Evolutionary conservation across 2,329 filamentous ascomycete species (phyloP), one percentile per base, ranked within the genome.

Genomic region (Xylariomycetidae sp.): DNA sequence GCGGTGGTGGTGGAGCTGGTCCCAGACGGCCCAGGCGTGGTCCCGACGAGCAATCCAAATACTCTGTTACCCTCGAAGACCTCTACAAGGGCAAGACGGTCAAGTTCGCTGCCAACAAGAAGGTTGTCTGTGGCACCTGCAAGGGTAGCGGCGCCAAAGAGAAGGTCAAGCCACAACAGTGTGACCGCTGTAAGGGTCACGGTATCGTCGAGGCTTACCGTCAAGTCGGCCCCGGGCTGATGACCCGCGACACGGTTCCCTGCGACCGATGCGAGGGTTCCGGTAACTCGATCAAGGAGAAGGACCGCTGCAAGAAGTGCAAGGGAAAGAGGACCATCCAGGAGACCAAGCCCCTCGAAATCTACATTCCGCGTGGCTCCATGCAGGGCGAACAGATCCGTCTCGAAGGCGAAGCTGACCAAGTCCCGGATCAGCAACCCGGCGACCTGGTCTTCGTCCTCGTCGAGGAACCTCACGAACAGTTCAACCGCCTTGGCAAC

Each of bases 1-100:
- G 32, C 26, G 63, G 63, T 12, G 66, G 64, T 30, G 51, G 50
- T 15, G 57, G 54, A 14, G 58, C 54, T 20, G 70, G 73, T 3
- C 77, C 78, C 9, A 69, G 69, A 45, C 70, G 74, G 46, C 80
- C 81, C 16, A 72, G 82, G 39, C 84, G 80, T 50, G 88, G 90
- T 28, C 79, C 76, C 33, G 82, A 89, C 48, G 90, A 96, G 61
- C 83, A 94, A 58, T 87, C 94, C 53, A 78, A 87, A 50, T 97
- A 98, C 64, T 82, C 88, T 58, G 86, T 97, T 37, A 85, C 80
- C 3, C 67, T 98, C 39, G 92, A 97, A 60, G 92, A 98, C 62
- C 72, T 98, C 19, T 98, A 97, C 74, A 96, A 94, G 67, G 92
- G 92, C 53, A 96, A 97, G 72, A 96, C 92, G 1, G 92, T 94